Conservation (phyloP, 768 basidiomycete genomes). For the Russula virescens region DNA sequence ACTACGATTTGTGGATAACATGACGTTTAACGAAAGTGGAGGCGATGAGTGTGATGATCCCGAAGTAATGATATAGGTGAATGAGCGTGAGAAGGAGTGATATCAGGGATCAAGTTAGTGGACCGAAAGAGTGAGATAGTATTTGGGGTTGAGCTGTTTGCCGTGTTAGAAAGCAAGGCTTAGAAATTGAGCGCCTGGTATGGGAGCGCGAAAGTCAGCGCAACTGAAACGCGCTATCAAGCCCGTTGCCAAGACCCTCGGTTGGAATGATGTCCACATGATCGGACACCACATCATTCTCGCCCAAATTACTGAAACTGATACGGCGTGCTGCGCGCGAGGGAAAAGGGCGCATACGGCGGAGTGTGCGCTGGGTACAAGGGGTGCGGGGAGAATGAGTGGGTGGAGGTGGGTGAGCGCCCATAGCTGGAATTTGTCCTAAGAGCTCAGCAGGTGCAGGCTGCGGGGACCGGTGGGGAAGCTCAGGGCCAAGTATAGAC, state of each 20-base stretch:
- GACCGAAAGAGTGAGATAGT: conserved; percentile 13
- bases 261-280: conserved; percentile 26
- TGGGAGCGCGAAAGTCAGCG: conserved; percentile 31
- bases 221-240: conserved; percentile 74
- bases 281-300: conserved; percentile 15
- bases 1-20: conserved; percentile 4
- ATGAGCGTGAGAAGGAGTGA: conserved; percentile 20
- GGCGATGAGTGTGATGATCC: conserved; percentile 17
- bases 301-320: conserved; percentile 21
- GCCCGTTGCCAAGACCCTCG: conserved; percentile 32
- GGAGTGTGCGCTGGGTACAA: conserved; percentile 39
- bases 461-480: conserved; percentile 17
- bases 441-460: conserved; percentile 21
- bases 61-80: conserved; percentile 10
- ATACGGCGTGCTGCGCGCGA: conserved; percentile 23
- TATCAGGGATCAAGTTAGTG: conserved; percentile 2
- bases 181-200: too few species aligned
- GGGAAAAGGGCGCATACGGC: conserved; percentile 22
- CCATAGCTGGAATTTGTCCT: conserved; percentile 32
- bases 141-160: background rate
- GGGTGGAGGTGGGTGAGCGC: conserved; percentile 38
- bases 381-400: conserved; percentile 59
- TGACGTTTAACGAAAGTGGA: conserved; percentile 12
- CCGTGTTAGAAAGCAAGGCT: background rate
- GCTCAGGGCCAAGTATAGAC: conserved; percentile 22